Conservation (phyloP, 176 grass and related monocot species). For the Calamus simplicifolius region DNA sequence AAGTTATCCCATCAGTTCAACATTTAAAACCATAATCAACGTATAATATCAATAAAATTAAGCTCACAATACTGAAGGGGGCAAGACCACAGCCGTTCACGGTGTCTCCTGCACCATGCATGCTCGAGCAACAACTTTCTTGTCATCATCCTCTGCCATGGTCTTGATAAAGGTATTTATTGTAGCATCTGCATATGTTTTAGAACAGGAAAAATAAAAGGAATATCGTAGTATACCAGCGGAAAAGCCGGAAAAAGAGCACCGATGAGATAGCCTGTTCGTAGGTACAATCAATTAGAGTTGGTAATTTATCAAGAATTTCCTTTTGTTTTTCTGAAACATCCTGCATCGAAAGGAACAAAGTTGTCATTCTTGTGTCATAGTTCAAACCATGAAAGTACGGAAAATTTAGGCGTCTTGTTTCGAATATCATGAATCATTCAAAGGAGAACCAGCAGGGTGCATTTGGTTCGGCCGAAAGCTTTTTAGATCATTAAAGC, state of each 20-base stretch:
- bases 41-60: not conserved
- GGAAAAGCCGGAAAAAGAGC: no score
- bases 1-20: not conserved
- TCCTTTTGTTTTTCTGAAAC: conserved; percentile 76
- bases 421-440: no score
- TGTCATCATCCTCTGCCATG: conserved; percentile 93
- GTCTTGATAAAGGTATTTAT: conserved; percentile 83
- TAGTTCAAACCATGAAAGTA: no score
- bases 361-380: not conserved
- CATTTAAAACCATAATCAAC: not conserved
- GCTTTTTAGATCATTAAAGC: no score
- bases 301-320: conserved; percentile 61
- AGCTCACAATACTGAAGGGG: conserved; percentile 80
- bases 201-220: no score
- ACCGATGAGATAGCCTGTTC: no score
- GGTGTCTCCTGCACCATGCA: conserved; percentile 75
- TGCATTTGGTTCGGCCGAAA: no score
- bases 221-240: no score
- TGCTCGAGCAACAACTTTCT: conserved; percentile 96
- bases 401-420: no score
- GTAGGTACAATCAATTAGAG: conserved; percentile 1
- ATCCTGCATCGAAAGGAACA: conserved; percentile 48
- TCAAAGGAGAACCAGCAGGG: no score
- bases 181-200: conserved; percentile 42
- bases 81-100: conserved; percentile 66